phyloP scores from a whole-genome alignment of 495 filamentous ascomycete species.

The Patellaria atrata region DNA sequence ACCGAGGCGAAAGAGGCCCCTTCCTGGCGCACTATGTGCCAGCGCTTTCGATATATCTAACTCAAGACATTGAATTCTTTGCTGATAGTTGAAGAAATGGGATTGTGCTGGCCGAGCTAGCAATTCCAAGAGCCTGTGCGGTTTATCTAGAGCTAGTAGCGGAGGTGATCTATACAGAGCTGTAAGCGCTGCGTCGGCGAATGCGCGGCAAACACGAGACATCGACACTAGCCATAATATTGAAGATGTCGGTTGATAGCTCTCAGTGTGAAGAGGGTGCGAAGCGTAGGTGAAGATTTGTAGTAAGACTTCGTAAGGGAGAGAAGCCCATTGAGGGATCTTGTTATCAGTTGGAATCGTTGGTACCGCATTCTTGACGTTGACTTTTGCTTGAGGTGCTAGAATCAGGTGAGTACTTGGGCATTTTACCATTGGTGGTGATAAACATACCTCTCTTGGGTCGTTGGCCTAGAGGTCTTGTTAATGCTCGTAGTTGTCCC shows the following conservation, averaged over 20 bases:
- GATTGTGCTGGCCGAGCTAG: too few relatives aligned
- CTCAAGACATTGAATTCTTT: too few relatives aligned
- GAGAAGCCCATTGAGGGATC: conserved; percentile 50
- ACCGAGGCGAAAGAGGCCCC: conserved; percentile 30
- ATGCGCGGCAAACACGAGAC: conserved; percentile 47
- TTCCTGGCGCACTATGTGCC: conserved; percentile 23
- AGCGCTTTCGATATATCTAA: too few relatives aligned
- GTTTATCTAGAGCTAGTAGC: conserved; percentile 36
- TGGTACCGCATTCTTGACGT: too few relatives aligned
- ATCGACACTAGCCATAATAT: conserved; percentile 47
- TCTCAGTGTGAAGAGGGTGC: conserved; percentile 42
- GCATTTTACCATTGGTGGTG: too few relatives aligned
- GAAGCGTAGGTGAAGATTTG: conserved; percentile 54
- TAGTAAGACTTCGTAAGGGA: conserved; percentile 60
- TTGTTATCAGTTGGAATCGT: conserved; percentile 24
- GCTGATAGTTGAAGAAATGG: too few relatives aligned
- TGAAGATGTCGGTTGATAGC: conserved; percentile 26
- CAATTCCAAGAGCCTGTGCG: too few relatives aligned
- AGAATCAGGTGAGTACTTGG: too few relatives aligned
- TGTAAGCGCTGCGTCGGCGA: conserved; percentile 60
- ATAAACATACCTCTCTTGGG: too few relatives aligned
- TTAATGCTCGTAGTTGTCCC: too few relatives aligned
- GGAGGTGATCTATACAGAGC: conserved; percentile 59
- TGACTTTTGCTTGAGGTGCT: too few relatives aligned
- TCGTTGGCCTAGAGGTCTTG: too few relatives aligned